Base-by-base conservation (phyloP, 2,329 filamentous ascomycete species). In the Aspergillus sp. region DNA sequence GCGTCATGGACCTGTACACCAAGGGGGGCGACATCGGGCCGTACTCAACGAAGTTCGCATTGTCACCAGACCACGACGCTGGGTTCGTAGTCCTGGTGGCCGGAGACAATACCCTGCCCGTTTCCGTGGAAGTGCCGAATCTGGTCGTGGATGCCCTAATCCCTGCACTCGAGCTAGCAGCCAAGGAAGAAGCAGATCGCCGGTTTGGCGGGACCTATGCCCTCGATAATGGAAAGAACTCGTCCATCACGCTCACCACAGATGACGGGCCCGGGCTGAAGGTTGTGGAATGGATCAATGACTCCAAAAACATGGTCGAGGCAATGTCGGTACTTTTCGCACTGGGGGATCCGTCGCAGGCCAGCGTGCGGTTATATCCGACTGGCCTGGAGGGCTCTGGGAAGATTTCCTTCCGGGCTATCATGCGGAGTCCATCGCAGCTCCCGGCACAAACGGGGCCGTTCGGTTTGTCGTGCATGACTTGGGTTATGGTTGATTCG, bases 41-140 rank as follows among this genome's bases (percentile, higher is more conserved):
- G 11, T 55, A 54, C 15, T 48, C 45, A 1, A 40, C 46, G 19
- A 36, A 44, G 12, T 17, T 51, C 6, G 48, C 39, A 3, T 31
- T 55, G 4, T 46, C 42, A 3, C 50, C 47, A 8, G 52, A 55
- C 25, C 41, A 54, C 29, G 35, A 39, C 5, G 31, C 45, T 2
- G 51, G 51, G 2, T 49, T 51, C 32, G 38, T 40, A 1, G 35
- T 54, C 11, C 27, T 53, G 3, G 35, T 34, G 4, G 49, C 50
- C 2, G 47, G 48, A 4, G 11, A 14, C 2, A 35, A 37, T 8
- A 31, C 39, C 4, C 37, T 41, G 13, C 14, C 15, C 5, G 24
- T 35, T 5, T 30, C 42, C 16, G 25, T 38, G 1, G 24, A 27
- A 3, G 28, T 44, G 4, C 30, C 39, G 1, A 44, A 52, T 24